Evolutionary conservation across 2,329 filamentous ascomycete species (phyloP).

Genomic region (Ampelomyces quisqualis): DNA sequence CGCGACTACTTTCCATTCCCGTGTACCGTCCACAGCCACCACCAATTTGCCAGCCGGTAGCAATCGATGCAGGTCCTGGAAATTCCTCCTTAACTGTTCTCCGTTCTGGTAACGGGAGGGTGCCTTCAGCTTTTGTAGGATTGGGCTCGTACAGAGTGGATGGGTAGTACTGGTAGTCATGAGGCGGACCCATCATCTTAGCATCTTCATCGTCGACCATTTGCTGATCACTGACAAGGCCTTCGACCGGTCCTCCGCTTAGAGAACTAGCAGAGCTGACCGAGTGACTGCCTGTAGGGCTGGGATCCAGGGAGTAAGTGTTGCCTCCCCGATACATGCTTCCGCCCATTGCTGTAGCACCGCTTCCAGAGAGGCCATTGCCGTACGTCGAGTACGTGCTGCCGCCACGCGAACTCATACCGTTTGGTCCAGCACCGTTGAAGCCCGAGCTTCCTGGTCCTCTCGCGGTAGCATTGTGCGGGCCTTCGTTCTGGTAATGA

Average conservation of each 20-base stretch:
- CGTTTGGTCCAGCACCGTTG: conserved; percentile 48
- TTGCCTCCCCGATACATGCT: conserved; percentile 39
- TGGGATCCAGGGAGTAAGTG: conserved; percentile 44
- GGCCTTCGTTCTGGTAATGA: conserved; percentile 51
- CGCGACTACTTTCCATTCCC: conserved; percentile 50
- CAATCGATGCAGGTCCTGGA: conserved; percentile 32
- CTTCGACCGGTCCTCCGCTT: conserved; percentile 45
- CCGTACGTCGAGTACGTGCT: conserved; percentile 40
- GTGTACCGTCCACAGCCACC: conserved; percentile 49
- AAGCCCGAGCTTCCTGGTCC: conserved; percentile 37
- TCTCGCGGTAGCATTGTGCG: conserved; percentile 42
- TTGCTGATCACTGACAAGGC: conserved; percentile 46
- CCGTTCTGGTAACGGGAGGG: conserved; percentile 38
- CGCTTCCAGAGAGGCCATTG: conserved; percentile 36
- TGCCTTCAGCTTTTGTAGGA: conserved; percentile 34
- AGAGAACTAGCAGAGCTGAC: conserved; percentile 49
- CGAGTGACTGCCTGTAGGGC: conserved; percentile 45
- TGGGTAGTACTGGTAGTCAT: conserved; percentile 52
- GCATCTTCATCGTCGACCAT: conserved; percentile 41
- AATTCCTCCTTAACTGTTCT: conserved; percentile 48
- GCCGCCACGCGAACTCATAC: conserved; percentile 67
- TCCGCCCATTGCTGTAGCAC: conserved; percentile 33
- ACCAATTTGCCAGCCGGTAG: conserved; percentile 42
- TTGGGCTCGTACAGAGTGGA: conserved; percentile 47
- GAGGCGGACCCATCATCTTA: conserved; percentile 45